Evolutionary conservation across 495 filamentous ascomycete species (phyloP), one percentile per base, ranked within the genome.

Genomic region (Aspergillus haitiensis): DNA sequence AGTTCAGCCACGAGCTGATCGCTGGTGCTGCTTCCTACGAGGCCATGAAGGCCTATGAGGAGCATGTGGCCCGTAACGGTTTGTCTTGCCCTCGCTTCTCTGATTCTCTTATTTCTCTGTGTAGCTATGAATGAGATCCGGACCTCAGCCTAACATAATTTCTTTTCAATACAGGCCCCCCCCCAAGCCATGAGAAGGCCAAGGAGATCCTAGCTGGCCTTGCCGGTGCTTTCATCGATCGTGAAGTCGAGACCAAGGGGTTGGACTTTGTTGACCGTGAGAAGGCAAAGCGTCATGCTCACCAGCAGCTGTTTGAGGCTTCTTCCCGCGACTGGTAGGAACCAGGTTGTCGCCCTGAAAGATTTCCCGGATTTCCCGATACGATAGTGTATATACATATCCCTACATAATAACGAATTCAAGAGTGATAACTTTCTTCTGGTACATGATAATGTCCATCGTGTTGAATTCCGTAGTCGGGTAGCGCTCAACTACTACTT

Each of bases 1-100:
- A 76, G 67, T 67, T 88, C 61, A 74, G 78, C 66, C 88, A 90
- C 70, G 88, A 91, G 75, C 64, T 87, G 40, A 69, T 92, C 55
- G 87, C 83, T 63, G 86, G 86, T 55, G 88, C 84, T 46, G 88
- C 87, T 35, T 83, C 85, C 60, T 90, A 88, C 70, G 87, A 85
- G 68, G 88, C 84, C 58, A 85, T 89, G 78, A 87, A 88, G 76
- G 73, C 82, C 9, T 91, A 87, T 73, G 87, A 91, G 72, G 76
- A 89, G 60, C 75, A 83, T 55, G 82, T 85, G 63, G 81, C 82
- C 58, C 67, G 69, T 35, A 82, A 90, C 70, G 87, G 86, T 87
- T 75, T 37, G 46, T 56, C 15, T 15, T 45, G 5, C 18, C 9
- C 9, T 47, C 47, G 13, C 10, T n/a, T 15, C 13, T 8, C n/a